Percentiles rank a stretch among this genome's conserved stretches.
Conservation (phyloP, 2,329 filamentous ascomycete genomes). For the Chrysoporthe austroafricana region DNA sequence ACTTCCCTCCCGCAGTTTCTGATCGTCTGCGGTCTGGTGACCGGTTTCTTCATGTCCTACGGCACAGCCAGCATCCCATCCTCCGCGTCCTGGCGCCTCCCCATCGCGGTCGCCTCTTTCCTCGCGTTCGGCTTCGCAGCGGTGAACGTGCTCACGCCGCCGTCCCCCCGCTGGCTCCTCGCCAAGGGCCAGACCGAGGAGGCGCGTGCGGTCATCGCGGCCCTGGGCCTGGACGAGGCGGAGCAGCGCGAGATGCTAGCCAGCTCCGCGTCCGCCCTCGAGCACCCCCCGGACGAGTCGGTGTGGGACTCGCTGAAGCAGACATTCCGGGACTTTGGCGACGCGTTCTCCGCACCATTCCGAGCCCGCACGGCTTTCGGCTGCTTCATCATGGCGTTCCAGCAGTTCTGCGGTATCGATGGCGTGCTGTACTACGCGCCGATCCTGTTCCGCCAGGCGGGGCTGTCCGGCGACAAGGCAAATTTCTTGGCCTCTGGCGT, state of each 20-base stretch:
- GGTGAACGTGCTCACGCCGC: constrained; percentile 44
- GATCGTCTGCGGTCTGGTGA: constrained; percentile 53
- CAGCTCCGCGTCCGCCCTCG: constrained; percentile 32
- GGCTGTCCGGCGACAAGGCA: constrained; percentile 54
- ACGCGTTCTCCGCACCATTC: constrained; percentile 41
- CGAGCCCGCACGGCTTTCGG: constrained; percentile 54
- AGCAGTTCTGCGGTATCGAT: constrained; percentile 65
- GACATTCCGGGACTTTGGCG: constrained; percentile 20
- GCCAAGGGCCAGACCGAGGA: constrained; percentile 46
- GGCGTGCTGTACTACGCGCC: constrained; percentile 66
- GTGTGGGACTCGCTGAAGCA: constrained; percentile 22
- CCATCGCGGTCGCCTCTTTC: constrained; percentile 47
- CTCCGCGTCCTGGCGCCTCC: constrained; percentile 60
- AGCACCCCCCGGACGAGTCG: constrained; percentile 36
- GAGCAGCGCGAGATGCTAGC: constrained; percentile 46
- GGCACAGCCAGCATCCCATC: constrained; percentile 51
- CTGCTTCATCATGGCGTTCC: constrained; percentile 61
- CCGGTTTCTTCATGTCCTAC: constrained; percentile 65
- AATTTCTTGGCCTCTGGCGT: constrained; percentile 63
- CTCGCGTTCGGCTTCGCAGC: constrained; percentile 39
- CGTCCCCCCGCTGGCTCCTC: constrained; percentile 61
- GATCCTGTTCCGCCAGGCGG: constrained; percentile 61
- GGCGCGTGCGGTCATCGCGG: constrained; percentile 44
- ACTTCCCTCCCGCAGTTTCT: constrained; percentile 58
- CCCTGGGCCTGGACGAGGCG: constrained; percentile 48